Conservation (phyloP, 2,329 filamentous ascomycete species). For the Beauveria rudraprayagi region DNA sequence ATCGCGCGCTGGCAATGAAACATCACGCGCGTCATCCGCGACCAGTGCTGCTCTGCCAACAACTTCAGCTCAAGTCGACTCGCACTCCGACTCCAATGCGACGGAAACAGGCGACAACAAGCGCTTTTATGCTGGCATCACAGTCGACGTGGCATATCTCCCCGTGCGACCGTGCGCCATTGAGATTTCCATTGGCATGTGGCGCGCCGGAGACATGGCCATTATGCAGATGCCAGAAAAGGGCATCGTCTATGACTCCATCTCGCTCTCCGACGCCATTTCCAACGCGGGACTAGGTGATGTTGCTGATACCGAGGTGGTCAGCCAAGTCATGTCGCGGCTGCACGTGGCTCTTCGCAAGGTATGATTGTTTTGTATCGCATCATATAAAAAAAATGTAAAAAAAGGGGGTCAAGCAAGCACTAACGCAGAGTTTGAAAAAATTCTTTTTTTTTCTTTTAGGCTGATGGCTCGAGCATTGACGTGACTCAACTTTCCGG, state of each 20-base stretch:
- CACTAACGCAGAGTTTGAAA: neutral
- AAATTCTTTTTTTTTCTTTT: no score
- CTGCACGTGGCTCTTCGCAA: constrained; percentile 1
- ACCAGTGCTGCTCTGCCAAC: neutral
- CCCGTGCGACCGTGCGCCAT: neutral
- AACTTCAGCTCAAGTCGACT: neutral
- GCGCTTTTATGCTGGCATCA: neutral
- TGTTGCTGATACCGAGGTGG: neutral
- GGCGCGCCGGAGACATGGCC: neutral
- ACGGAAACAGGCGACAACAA: neutral
- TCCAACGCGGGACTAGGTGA: neutral
- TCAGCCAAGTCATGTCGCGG: neutral
- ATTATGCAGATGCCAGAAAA: constrained; percentile 3
- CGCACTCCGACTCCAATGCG: neutral
- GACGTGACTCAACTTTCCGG: neutral
- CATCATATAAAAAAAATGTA: neutral
- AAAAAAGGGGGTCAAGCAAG: neutral
- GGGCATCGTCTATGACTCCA: neutral
- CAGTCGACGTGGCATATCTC: constrained; percentile 1
- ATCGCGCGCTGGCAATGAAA: neutral
- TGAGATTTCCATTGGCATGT: neutral
- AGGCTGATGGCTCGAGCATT: neutral
- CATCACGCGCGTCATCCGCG: neutral
- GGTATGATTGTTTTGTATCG: neutral
- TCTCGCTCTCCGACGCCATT: neutral